Conservation (phyloP, 495 filamentous ascomycete genomes). For the Collariella sp. region DNA sequence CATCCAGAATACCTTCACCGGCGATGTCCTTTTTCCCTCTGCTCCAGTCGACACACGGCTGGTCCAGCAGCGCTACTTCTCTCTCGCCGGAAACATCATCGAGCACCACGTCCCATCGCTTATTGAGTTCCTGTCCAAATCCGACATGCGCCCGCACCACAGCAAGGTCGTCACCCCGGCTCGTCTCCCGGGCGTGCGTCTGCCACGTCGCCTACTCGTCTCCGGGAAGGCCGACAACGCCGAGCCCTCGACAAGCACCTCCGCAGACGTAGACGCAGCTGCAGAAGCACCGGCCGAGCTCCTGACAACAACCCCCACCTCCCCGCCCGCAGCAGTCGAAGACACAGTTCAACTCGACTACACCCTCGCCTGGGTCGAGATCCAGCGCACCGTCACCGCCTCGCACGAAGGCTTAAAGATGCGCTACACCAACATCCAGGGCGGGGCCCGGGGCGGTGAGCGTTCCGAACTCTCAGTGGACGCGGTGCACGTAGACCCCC, state of each 20-base stretch:
- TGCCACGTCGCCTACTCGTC: constrained; percentile 27
- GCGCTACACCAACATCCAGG: constrained; percentile 38
- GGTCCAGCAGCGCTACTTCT: constrained; percentile 27
- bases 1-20: constrained; percentile 9
- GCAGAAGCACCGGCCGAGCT: too few relatives aligned
- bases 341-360: constrained; percentile 32
- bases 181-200: constrained; percentile 25
- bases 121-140: constrained; percentile 29
- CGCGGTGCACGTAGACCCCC: constrained; percentile 12
- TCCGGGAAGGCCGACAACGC: neutral
- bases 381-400: constrained; percentile 29
- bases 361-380: constrained; percentile 39
- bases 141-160: constrained; percentile 27
- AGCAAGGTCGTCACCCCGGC: constrained; percentile 33
- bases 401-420: constrained; percentile 32
- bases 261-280: too few relatives aligned
- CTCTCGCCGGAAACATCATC: constrained; percentile 13
- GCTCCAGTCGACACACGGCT: constrained; percentile 34
- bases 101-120: constrained; percentile 20
- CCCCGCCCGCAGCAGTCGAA: too few relatives aligned
- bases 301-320: neutral
- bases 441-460: constrained; percentile 33
- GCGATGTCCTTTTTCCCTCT: constrained; percentile 30
- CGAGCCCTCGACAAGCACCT: neutral
- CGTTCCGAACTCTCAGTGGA: constrained; percentile 38